Conservation (phyloP, 192 early-diverging fungal species). For the Gaertneriomyces sp. region DNA sequence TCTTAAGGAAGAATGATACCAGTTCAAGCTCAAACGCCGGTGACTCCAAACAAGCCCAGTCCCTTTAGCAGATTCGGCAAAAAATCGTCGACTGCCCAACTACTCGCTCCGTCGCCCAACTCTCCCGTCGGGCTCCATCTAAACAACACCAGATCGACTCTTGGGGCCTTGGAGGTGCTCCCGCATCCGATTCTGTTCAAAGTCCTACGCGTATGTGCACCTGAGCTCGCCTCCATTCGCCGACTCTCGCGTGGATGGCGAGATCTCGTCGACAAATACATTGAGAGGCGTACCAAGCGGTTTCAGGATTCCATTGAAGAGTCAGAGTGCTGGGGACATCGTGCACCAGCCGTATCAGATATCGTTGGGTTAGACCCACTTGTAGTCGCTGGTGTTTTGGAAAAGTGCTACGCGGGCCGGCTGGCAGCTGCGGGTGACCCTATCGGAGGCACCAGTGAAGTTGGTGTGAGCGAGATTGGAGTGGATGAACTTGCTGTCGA, state of each 20-base stretch:
- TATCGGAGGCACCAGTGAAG: constrained; percentile 1
- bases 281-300: constrained; percentile 13
- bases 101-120: not conserved
- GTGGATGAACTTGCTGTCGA: constrained; percentile 5
- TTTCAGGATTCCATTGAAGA: constrained; percentile 29
- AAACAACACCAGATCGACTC: not conserved
- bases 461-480: constrained; percentile 15
- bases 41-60: not conserved
- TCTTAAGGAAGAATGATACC: no score
- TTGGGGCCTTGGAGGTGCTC: constrained; percentile 17
- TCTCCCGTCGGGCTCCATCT: not conserved
- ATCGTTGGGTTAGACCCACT: constrained; percentile 25
- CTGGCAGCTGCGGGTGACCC: constrained; percentile 8
- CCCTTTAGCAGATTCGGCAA: constrained; percentile 1
- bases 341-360: constrained; percentile 25
- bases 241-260: constrained; percentile 20
- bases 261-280: constrained; percentile 17
- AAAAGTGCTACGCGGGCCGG: constrained; percentile 11
- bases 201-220: constrained; percentile 19
- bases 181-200: constrained; percentile 20
- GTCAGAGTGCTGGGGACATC: constrained; percentile 31
- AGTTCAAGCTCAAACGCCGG: not conserved
- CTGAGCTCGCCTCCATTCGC: constrained; percentile 14
- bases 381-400: constrained; percentile 14
- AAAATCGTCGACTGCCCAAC: constrained; percentile 3